A percentile compares a stretch with the other conserved stretches of the same genome.
Evolutionary conservation across 352 stramenopile species (phyloP).

Genomic region (Globisporangium polare): DNA sequence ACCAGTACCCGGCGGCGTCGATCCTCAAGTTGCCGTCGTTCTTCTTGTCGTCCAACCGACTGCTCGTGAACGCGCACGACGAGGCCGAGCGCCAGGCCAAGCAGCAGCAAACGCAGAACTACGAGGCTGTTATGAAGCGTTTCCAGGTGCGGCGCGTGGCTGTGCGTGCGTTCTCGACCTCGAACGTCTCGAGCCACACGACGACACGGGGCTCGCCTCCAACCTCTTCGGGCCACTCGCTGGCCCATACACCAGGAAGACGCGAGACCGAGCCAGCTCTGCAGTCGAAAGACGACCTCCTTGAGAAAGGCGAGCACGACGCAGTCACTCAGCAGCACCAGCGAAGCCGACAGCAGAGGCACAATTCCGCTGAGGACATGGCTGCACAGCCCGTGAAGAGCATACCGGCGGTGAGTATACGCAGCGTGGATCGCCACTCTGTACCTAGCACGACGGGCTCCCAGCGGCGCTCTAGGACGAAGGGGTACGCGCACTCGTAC

Average conservation of each 20-base stretch:
- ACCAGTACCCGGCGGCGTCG: neutral
- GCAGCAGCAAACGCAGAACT: conserved; percentile 1
- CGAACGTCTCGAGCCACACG: neutral
- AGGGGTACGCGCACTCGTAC: neutral
- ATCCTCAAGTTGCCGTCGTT: neutral
- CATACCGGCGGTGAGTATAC: no score
- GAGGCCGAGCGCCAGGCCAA: conserved; percentile 1
- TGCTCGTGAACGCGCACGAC: neutral
- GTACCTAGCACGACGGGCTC: neutral
- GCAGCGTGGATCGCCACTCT: neutral
- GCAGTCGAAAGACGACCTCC: neutral
- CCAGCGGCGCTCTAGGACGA: neutral
- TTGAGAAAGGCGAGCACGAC: neutral
- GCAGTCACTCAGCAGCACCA: neutral
- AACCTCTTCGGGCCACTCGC: neutral
- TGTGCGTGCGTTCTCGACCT: conserved; percentile 2
- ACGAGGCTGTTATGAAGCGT: conserved; percentile 6
- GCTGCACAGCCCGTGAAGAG: neutral
- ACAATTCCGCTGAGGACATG: no score
- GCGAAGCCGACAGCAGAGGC: neutral
- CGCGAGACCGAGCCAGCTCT: neutral
- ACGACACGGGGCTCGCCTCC: neutral
- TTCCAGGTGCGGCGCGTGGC: conserved; percentile 6
- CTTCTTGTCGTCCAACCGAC: neutral
- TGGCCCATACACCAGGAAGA: neutral